Percentiles rank a stretch among this genome's conserved stretches.
phyloP scores from a whole-genome alignment of 2,329 filamentous ascomycete species.

The Xylaria sp. region DNA sequence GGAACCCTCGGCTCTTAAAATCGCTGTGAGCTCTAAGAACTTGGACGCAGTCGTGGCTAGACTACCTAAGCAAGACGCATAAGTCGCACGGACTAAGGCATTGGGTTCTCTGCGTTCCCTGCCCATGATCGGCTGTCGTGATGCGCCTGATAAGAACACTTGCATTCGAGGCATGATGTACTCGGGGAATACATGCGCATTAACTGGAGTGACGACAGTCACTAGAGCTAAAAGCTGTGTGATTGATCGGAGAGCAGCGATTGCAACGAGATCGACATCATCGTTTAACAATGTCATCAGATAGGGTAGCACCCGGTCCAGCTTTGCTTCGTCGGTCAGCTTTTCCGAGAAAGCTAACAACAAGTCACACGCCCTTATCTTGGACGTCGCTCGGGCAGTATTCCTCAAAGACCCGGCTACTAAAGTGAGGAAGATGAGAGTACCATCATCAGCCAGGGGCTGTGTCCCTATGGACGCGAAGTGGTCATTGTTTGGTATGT shows the following conservation, averaged over 20 bases:
- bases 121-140: conserved; percentile 50
- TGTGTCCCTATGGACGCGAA: conserved; percentile 70
- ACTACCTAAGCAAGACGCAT: conserved; percentile 90
- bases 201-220: conserved; percentile 83
- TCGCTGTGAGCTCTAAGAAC: conserved; percentile 92
- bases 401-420: conserved; percentile 90
- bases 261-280: conserved; percentile 82
- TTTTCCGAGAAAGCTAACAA: conserved; percentile 91
- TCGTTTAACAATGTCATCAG: conserved; percentile 85
- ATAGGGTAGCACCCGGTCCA: conserved; percentile 93
- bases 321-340: conserved; percentile 92
- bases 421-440: conserved; percentile 89
- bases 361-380: conserved; percentile 89
- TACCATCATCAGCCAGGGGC: conserved; percentile 82
- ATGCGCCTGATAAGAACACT: conserved; percentile 59
- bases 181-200: conserved; percentile 75
- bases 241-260: conserved; percentile 85
- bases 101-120: conserved; percentile 63
- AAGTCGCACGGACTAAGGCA: conserved; percentile 84
- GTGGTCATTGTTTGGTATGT: conserved; percentile 86
- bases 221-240: conserved; percentile 91
- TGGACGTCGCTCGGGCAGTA: conserved; percentile 87
- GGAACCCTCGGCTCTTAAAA: conserved; percentile 84
- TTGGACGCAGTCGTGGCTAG: conserved; percentile 85
- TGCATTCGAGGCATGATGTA: conserved; percentile 75